These are phyloP conservation scores for Lentinula guzmanii DNA, from an alignment of 768 basidiomycete genomes.

Conservation along the genomic window DNA sequence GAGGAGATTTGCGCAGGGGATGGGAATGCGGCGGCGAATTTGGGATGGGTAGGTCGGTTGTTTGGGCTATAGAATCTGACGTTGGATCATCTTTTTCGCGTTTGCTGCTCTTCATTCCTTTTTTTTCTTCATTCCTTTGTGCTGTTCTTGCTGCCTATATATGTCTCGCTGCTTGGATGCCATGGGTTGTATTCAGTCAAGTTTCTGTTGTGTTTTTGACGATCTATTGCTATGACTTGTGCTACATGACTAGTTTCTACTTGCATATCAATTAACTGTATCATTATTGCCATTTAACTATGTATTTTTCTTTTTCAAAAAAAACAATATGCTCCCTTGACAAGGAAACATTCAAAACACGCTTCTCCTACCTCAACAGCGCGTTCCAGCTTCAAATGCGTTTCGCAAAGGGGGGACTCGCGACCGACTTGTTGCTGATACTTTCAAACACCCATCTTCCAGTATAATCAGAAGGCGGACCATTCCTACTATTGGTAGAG, in stretches of 20 bases:
- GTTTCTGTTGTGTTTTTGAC: too few species aligned
- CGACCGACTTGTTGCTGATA: background rate
- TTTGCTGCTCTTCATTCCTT: background rate
- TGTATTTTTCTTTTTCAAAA: too few species aligned
- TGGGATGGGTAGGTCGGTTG: background rate
- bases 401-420: conserved; percentile 26
- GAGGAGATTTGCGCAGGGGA: background rate
- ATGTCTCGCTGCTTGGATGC: too few species aligned
- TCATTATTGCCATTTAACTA: too few species aligned
- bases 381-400: conserved; percentile 20
- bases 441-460: background rate
- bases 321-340: too few species aligned
- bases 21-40: background rate
- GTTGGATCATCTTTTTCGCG: background rate
- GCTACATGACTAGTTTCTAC: too few species aligned
- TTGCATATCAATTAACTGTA: too few species aligned
- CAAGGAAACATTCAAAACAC: too few species aligned
- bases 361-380: too few species aligned
- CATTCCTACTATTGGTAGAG: background rate
- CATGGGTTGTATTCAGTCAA: too few species aligned
- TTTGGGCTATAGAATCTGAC: background rate
- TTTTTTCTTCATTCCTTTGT: background rate
- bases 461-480: background rate
- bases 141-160: too few species aligned
- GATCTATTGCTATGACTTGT: too few species aligned